Conservation (phyloP, 805 yeast genomes). For the Metschnikowia corniflorae region DNA sequence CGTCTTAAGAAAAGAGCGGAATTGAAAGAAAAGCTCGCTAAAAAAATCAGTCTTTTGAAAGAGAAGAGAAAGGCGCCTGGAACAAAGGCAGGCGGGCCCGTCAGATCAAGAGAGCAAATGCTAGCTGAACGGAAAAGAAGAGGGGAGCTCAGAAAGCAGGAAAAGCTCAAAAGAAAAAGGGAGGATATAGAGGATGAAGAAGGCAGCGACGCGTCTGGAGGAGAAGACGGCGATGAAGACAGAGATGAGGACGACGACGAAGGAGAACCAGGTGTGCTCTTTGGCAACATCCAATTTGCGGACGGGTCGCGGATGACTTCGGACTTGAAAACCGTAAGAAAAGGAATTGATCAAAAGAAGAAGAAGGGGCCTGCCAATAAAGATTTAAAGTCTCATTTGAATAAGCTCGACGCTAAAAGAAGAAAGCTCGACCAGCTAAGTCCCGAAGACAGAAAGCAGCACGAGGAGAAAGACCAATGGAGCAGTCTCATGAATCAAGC, state of each 20-base stretch:
- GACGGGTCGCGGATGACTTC: constrained; percentile 80
- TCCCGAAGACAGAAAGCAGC: constrained; percentile 54
- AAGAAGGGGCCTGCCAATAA: constrained; percentile 81
- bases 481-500: constrained; percentile 76
- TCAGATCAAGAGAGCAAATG: constrained; percentile 78
- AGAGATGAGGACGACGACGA: constrained; percentile 31
- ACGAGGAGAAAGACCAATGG: constrained; percentile 80
- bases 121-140: constrained; percentile 57
- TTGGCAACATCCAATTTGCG: constrained; percentile 75
- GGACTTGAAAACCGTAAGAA: constrained; percentile 56
- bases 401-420: constrained; percentile 70
- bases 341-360: constrained; percentile 46
- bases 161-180: constrained; percentile 39
- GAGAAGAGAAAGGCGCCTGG: constrained; percentile 93
- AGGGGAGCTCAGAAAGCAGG: constrained; percentile 44
- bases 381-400: constrained; percentile 80
- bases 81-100: constrained; percentile 72
- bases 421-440: constrained; percentile 56
- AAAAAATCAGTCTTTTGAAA: constrained; percentile 63
- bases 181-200: constrained; percentile 41
- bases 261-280: constrained; percentile 47
- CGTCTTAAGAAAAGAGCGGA: constrained; percentile 57
- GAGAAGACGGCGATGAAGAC: no score
- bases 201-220: constrained; percentile 27
- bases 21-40: constrained; percentile 74